Evolutionary conservation across 139 green algal species (phyloP), one percentile per base, ranked within the genome.

Genomic region (Chlamydomonas sp.): DNA sequence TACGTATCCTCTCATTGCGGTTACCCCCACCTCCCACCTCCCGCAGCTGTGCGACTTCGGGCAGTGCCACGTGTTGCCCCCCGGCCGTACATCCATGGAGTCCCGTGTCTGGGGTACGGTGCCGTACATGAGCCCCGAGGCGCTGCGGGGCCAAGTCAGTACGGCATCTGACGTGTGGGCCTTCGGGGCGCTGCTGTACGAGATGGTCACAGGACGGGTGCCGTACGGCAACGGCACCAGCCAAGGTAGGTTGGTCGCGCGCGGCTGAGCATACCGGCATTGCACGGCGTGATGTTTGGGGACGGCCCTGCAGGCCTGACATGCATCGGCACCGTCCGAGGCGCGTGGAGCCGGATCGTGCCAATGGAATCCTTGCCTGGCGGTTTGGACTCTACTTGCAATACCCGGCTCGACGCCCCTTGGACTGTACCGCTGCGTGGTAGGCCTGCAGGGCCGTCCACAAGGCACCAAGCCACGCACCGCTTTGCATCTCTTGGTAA

Each of bases 41-140:
- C 31, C 81, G 0, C 81, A 86, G 81, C 15, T 86, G 18, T 63
- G 69, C 60, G 81, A 86, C 67, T 86, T 86, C 31, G 81, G 81
- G 2, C 71, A 72, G 59, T 64, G 18, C 1, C 81, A 86, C 59
- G 4, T 72, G 69, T 20, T 86, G 69, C 81, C 81, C 8, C 49
- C 14, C 5, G 81, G 81, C 49, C 69, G 9, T 17, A 69, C 17
- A 1, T 79, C 69, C 17, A 5, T 86, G 6, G 69, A 86, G 59
- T 79, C 81, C 0, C 31, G 18, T 69, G 79, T 59, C 18, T 79
- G 69, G 81, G 81, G 81, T 20, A 86, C 81, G 4, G 69, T 60
- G 58, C 5, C 60, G 20, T 86, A 86, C 67, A 79, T 79, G 69
- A 59, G 69, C 5, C 81, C 81, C 5, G 81, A 86, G 69, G 81